Conservation (phyloP, 2,329 filamentous ascomycete species). For the Penicillium fuscoglaucum region DNA sequence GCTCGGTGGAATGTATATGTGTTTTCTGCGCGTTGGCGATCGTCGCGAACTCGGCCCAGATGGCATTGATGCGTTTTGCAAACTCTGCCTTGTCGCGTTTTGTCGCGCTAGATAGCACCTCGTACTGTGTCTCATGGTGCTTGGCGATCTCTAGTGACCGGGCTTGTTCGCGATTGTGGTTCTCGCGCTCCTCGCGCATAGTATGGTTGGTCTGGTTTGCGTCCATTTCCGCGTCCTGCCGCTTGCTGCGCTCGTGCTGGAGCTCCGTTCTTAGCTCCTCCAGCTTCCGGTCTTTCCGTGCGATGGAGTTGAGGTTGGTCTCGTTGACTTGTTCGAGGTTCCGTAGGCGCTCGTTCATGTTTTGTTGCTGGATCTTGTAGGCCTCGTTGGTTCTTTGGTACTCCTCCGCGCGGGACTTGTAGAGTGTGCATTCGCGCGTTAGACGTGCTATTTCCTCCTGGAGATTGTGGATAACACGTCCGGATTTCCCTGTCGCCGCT, state of each 20-base stretch:
- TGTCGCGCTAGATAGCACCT: slow-evolving; percentile 42
- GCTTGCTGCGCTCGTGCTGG: slow-evolving; percentile 44
- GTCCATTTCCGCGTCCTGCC: slow-evolving; percentile 43
- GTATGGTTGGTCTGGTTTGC: slow-evolving; percentile 39
- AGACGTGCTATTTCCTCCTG: slow-evolving; percentile 53
- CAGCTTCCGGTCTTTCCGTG: slow-evolving; percentile 50
- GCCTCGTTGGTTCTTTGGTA: slow-evolving; percentile 49
- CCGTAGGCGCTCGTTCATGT: slow-evolving; percentile 47
- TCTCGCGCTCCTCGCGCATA: slow-evolving; percentile 43
- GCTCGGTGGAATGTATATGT: slow-evolving; percentile 39
- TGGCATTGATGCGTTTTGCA: slow-evolving; percentile 39
- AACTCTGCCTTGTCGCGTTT: slow-evolving; percentile 46
- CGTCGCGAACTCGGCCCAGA: slow-evolving; percentile 37
- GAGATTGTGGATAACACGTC: slow-evolving; percentile 52
- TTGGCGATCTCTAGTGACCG: slow-evolving; percentile 43
- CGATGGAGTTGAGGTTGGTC: slow-evolving; percentile 47
- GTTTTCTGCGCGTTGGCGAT: slow-evolving; percentile 40
- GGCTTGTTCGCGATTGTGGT: slow-evolving; percentile 41
- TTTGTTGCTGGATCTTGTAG: slow-evolving; percentile 46
- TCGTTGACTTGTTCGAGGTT: slow-evolving; percentile 51
- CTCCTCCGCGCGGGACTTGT: slow-evolving; percentile 49
- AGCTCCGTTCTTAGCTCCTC: slow-evolving; percentile 47
- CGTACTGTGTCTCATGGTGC: slow-evolving; percentile 45
- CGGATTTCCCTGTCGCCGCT: slow-evolving; percentile 51
- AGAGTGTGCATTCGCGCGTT: slow-evolving; percentile 48